Percentiles rank a stretch among this genome's conserved stretches.
Conservation (phyloP, 352 stramenopile genomes). For the Phytophthora aleatoria region DNA sequence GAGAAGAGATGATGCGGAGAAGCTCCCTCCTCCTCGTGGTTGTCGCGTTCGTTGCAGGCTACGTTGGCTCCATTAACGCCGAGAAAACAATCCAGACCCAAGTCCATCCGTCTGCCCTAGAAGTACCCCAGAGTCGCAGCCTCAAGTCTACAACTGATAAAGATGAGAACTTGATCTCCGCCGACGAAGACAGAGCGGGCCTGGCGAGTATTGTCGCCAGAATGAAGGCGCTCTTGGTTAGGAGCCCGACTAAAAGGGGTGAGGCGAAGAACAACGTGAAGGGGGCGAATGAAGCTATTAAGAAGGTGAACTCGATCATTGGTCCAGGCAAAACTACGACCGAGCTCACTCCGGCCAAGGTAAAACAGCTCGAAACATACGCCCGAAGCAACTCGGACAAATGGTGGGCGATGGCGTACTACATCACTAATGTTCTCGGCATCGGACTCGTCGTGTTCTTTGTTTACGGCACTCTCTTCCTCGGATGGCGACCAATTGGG, state of each 20-base stretch:
- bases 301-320: conserved; percentile 14
- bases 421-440: conserved; percentile 6
- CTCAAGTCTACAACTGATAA: conserved; percentile 11
- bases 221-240: conserved; percentile 10
- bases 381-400: conserved; percentile 16
- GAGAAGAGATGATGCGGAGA: conserved; percentile 7
- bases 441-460: conserved; percentile 5
- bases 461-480: conserved; percentile 5
- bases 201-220: not conserved
- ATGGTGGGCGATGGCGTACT: conserved; percentile 21
- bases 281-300: conserved; percentile 12
- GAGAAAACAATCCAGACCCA: conserved; percentile 6
- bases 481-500: conserved; percentile 15
- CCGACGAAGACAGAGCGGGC: conserved; percentile 3
- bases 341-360: conserved; percentile 14
- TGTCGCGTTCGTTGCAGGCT: conserved; percentile 3
- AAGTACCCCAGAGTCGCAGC: not conserved
- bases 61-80: not conserved
- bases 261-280: conserved; percentile 9
- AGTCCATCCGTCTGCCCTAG: not conserved
- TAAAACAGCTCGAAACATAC: conserved; percentile 11
- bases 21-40: conserved; percentile 4
- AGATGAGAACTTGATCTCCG: not conserved
- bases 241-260: conserved; percentile 2
- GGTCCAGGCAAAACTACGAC: conserved; percentile 7